phyloP scores from a whole-genome alignment of 306 rosid genomes.

The Fragaria vesca region DNA sequence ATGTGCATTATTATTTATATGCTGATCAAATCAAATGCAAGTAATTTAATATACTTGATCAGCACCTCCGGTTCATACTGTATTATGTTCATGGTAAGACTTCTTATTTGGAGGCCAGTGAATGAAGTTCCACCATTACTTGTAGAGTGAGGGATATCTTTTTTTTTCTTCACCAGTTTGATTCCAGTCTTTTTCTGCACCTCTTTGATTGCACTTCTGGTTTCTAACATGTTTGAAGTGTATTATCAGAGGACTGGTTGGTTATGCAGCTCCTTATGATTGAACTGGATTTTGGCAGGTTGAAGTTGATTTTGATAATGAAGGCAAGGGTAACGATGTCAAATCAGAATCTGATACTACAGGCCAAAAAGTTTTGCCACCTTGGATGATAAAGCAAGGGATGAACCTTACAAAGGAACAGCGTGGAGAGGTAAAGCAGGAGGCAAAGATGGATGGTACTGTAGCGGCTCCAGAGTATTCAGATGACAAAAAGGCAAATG shows the following conservation, averaged over 20 bases:
- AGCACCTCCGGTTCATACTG: neutral
- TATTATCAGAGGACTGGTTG: neutral
- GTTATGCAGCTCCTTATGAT: neutral
- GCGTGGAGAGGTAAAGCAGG: slow-evolving; percentile 82
- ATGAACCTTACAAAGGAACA: slow-evolving; percentile 91
- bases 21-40: neutral
- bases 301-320: slow-evolving; percentile 74
- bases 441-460: slow-evolving; percentile 61
- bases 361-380: slow-evolving; percentile 76
- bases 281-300: slow-evolving; percentile 51
- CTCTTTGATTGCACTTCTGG: neutral
- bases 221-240: neutral
- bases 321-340: slow-evolving; percentile 55
- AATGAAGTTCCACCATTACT: neutral
- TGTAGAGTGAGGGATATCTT: neutral
- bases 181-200: neutral
- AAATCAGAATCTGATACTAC: slow-evolving; percentile 63
- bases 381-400: slow-evolving; percentile 95
- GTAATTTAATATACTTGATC: neutral
- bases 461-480: slow-evolving; percentile 46
- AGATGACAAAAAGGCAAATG: slow-evolving; percentile 65
- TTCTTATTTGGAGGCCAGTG: neutral
- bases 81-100: neutral
- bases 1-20: neutral
- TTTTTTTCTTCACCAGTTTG: neutral